These are phyloP conservation scores for Manihot esculenta DNA, from an alignment of 441 rosid species.

Conservation along the genomic window DNA sequence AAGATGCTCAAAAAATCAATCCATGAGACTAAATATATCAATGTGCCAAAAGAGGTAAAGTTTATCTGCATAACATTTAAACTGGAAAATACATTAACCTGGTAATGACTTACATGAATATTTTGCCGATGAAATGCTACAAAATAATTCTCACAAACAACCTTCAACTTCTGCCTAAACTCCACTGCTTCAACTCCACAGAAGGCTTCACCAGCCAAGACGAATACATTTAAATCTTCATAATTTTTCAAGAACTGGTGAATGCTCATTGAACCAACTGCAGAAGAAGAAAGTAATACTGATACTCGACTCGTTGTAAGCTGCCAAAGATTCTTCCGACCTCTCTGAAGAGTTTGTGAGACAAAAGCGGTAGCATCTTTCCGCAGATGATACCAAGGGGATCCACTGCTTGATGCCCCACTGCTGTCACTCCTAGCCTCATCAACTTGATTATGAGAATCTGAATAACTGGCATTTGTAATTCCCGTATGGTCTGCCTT, in stretches of 20 bases:
- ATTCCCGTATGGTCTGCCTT: conserved; percentile 33
- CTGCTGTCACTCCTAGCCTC: conserved; percentile 49
- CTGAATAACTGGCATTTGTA: conserved; percentile 28
- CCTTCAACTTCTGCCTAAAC: conserved; percentile 93
- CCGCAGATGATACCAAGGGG: conserved; percentile 92
- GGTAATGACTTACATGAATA: conserved; percentile 61
- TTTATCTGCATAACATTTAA: conserved; percentile 11
- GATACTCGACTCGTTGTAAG: conserved; percentile 91
- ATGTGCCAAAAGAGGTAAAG: too few relatives aligned
- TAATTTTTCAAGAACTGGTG: conserved; percentile 92
- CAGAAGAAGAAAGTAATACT: conserved; percentile 89
- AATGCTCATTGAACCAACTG: conserved; percentile 81
- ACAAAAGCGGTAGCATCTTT: conserved; percentile 88
- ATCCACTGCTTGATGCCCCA: conserved; percentile 65
- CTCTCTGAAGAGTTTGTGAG: conserved; percentile 88
- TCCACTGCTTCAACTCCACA: conserved; percentile 93
- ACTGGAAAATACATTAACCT: conserved; percentile 11
- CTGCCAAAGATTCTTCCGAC: conserved; percentile 96
- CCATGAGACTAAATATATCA: neutral
- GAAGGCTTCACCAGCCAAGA: conserved; percentile 97
- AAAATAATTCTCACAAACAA: conserved; percentile 82
- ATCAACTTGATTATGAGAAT: conserved; percentile 36
- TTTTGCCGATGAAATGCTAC: conserved; percentile 85
- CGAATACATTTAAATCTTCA: conserved; percentile 83
- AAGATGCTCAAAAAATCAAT: too few relatives aligned